A percentile compares a stretch with the other conserved stretches of the same genome.
These are phyloP conservation scores for Gymnopilus dilepis DNA, from an alignment of 768 basidiomycete genomes.

Conservation along the genomic window DNA sequence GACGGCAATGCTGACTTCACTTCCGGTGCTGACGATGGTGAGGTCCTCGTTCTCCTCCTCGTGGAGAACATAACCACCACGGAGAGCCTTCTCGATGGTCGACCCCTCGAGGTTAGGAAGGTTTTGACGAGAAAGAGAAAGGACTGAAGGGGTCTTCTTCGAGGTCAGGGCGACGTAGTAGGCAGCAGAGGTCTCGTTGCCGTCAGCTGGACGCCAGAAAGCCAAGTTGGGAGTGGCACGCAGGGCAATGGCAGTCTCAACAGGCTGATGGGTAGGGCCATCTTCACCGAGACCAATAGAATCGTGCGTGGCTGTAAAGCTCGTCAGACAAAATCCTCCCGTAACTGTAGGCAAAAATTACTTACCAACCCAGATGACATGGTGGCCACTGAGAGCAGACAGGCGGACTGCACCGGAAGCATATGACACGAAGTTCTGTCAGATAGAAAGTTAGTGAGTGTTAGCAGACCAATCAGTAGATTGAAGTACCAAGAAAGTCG, in stretches of 20 bases:
- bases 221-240: conserved; percentile 91
- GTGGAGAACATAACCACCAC: conserved; percentile 89
- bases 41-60: conserved; percentile 83
- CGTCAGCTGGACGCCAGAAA: conserved; percentile 94
- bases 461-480: neutral
- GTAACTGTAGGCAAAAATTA: conserved; percentile 22
- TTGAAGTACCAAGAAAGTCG: conserved; percentile 81
- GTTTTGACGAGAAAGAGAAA: conserved; percentile 87
- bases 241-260: conserved; percentile 87
- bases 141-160: conserved; percentile 78
- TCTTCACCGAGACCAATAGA: conserved; percentile 93
- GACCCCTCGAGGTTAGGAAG: conserved; percentile 91
- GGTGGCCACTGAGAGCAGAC: conserved; percentile 87
- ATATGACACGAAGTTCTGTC: conserved; percentile 90
- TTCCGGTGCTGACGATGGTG: conserved; percentile 88
- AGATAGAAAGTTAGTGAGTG: neutral
- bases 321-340: neutral
- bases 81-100: conserved; percentile 79
- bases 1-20: conserved; percentile 86
- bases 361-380: conserved; percentile 92
- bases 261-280: conserved; percentile 95
- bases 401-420: conserved; percentile 92
- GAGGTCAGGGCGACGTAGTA: conserved; percentile 83
- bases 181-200: conserved; percentile 95
- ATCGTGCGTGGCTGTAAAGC: conserved; percentile 81